These are phyloP conservation scores for Ceratobasidium sp. DNA, from an alignment of 1,284 basidiomycete species.

Conservation along the genomic window DNA sequence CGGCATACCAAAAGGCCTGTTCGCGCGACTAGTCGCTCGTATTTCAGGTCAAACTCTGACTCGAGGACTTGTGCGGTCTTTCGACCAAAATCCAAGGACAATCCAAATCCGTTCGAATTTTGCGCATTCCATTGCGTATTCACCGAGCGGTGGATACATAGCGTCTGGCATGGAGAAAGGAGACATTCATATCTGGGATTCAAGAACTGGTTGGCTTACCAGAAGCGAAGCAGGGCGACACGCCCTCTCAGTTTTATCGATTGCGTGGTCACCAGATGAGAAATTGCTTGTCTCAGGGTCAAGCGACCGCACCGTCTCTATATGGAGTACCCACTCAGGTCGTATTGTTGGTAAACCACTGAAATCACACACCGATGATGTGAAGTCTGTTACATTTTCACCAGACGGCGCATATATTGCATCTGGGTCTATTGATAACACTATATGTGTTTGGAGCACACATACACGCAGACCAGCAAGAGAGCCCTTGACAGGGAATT, in stretches of 20 bases:
- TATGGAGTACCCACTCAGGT: conserved; percentile 33
- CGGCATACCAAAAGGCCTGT: too few relatives aligned
- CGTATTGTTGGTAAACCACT: background rate
- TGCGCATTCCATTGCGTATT: too few relatives aligned
- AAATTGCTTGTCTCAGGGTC: conserved; percentile 18
- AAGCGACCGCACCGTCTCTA: conserved; percentile 20
- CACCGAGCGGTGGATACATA: too few relatives aligned
- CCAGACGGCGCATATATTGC: conserved; percentile 1
- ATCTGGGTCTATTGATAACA: conserved; percentile 16
- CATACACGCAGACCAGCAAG: background rate
- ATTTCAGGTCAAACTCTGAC: too few relatives aligned
- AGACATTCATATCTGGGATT: too few relatives aligned
- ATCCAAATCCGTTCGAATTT: too few relatives aligned
- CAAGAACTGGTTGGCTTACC: too few relatives aligned
- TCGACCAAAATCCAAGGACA: too few relatives aligned
- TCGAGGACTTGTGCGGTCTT: too few relatives aligned
- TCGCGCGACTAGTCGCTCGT: too few relatives aligned
- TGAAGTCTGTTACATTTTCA: conserved; percentile 15
- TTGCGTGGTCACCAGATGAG: conserved; percentile 16
- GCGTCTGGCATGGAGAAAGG: too few relatives aligned
- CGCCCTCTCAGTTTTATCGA: conserved; percentile 8
- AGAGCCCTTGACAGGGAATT: background rate
- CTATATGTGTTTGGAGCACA: conserved; percentile 9
- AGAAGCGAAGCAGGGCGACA: too few relatives aligned
- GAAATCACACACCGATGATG: background rate